Base-by-base conservation (phyloP, 768 basidiomycete species). In the Mrakia frigida region DNA sequence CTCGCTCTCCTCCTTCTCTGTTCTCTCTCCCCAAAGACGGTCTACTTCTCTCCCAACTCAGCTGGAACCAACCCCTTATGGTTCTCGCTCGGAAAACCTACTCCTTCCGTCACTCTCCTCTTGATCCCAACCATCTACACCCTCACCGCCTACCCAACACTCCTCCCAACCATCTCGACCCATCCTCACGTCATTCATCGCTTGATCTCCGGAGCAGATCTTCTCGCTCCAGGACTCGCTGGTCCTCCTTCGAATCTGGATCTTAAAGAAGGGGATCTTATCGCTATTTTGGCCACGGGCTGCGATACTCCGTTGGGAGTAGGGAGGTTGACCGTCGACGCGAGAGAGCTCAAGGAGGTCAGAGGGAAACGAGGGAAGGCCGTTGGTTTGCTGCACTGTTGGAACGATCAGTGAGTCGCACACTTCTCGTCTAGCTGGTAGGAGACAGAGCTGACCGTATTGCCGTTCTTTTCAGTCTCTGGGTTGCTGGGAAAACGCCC, bases 181-280 rank as follows among this genome's bases (percentile, higher is more conserved):
- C 90, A 91, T 3, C 82, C 87, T 2, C 83, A 88, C 16, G 92
- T 92, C 39, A 87, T 93, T 52, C 90, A 90, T 0, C 85, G 89
- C 35, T 86, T 94, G 18, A 84, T 88, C 4, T 88, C 88, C 14
- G 92, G 93, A n/a, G 91, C 92, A 0, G 92, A 94, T 84, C 87
- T 94, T 11, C 93, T 94, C 92, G 89, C 91, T 46, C 91, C 92
- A 6, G 92, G 92, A 83, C 74, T 81, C 11, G 75, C 78, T 37
- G 91, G 23, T 33, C 67, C 70, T 46, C 50, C 59, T 63, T 61
- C 61, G 53, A 74, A 65, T 61, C 43, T 70, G 31, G 81, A 35
- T 50, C 52, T 81, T 5, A 53, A 73, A 3, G 43, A 71, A 72
- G 84, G 85, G 33, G 87, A 90, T 70, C 85, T 93, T 23, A 90